These are phyloP conservation scores for Coleophoma cylindrospora DNA, from an alignment of 2,329 filamentous ascomycete species.

Conservation along the genomic window DNA sequence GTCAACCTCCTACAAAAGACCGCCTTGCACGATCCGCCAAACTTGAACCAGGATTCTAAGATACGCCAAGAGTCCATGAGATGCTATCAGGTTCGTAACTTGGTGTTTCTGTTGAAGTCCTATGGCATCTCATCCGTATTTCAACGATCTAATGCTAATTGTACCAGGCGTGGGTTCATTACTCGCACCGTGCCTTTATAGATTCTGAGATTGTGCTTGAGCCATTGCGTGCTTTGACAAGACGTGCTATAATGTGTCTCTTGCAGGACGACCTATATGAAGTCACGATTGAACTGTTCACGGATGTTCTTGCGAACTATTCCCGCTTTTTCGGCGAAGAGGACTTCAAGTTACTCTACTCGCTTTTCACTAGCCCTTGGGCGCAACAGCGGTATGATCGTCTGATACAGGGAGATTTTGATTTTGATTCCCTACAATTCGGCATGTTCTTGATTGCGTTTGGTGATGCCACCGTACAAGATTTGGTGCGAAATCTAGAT, in stretches of 20 bases:
- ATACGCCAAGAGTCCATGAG: slow-evolving; percentile 51
- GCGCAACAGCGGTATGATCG: slow-evolving; percentile 48
- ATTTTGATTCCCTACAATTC: slow-evolving; percentile 61
- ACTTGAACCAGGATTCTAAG: slow-evolving; percentile 33
- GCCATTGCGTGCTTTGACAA: slow-evolving; percentile 54
- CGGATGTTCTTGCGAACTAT: slow-evolving; percentile 61
- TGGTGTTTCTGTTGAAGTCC: too few relatives aligned
- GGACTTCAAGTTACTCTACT: slow-evolving; percentile 52
- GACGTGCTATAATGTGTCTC: slow-evolving; percentile 56
- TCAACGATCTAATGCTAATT: too few relatives aligned
- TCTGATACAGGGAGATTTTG: slow-evolving; percentile 54
- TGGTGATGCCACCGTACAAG: slow-evolving; percentile 59
- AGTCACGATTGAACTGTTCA: slow-evolving; percentile 57
- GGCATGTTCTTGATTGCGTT: slow-evolving; percentile 64
- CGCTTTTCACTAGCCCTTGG: slow-evolving; percentile 58
- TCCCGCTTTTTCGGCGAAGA: slow-evolving; percentile 54
- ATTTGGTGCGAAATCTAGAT: slow-evolving; percentile 49
- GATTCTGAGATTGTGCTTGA: slow-evolving; percentile 51
- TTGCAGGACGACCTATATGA: slow-evolving; percentile 53
- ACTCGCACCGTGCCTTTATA: slow-evolving; percentile 60
- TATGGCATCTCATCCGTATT: too few relatives aligned
- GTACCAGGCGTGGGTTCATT: slow-evolving; percentile 65
- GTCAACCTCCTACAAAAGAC: slow-evolving; percentile 38
- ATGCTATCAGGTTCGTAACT: slow-evolving; percentile 50
- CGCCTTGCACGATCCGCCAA: slow-evolving; percentile 33